Conservation (phyloP, 2,329 filamentous ascomycete genomes). For the Claviceps monticola region DNA sequence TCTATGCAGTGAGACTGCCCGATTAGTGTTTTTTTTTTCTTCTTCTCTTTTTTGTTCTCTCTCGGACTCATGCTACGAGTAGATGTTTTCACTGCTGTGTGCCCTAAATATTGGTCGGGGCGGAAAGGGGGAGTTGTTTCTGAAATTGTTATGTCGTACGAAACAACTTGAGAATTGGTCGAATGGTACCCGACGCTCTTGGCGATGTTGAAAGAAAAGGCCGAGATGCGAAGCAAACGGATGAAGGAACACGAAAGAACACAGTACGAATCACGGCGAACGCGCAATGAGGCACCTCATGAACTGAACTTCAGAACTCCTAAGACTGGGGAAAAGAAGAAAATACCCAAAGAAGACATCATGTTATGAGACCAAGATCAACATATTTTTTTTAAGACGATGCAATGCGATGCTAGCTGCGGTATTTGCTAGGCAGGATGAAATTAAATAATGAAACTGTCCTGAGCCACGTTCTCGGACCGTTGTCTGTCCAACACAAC, state of each 20-base stretch:
- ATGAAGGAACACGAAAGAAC: neutral
- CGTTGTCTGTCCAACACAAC: too few relatives aligned
- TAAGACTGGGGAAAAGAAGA: too few relatives aligned
- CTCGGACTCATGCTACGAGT: neutral
- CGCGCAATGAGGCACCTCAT: too few relatives aligned
- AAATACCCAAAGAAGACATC: too few relatives aligned
- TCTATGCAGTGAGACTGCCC: conserved; percentile 45
- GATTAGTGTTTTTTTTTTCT: conserved; percentile 10
- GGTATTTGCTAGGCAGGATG: too few relatives aligned
- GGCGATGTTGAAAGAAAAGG: neutral
- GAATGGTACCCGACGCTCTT: neutral
- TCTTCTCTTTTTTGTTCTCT: neutral
- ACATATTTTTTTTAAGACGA: too few relatives aligned
- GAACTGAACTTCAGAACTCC: too few relatives aligned
- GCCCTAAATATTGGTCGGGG: neutral
- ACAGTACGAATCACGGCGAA: neutral
- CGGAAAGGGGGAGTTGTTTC: neutral
- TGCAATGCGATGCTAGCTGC: too few relatives aligned
- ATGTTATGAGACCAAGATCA: too few relatives aligned
- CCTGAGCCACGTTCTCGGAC: too few relatives aligned
- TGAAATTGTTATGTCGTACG: neutral
- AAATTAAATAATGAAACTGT: too few relatives aligned
- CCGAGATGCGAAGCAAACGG: neutral
- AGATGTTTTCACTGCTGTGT: neutral
- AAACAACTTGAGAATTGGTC: neutral